Base-by-base conservation (phyloP, 1,284 basidiomycete genomes). In the Tilletia horrida region DNA sequence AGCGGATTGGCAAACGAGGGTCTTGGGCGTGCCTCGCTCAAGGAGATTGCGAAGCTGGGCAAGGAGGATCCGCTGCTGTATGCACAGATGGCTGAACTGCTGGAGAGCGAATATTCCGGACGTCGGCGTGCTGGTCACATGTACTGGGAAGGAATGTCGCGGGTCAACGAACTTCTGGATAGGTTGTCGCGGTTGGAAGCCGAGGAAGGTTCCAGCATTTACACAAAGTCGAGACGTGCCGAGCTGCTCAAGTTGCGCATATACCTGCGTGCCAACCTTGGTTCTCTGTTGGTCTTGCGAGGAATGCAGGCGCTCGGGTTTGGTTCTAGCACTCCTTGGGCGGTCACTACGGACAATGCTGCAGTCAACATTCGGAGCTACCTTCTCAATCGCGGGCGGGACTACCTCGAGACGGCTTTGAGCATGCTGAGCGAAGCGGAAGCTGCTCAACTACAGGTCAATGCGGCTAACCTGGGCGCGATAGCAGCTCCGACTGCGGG, bases 31-130 rank as follows among this genome's bases (percentile, higher is more conserved):
- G 29, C 31, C 8, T 59, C 55, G 8, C 55, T 59, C 29, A 59
- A 59, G 55, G 14, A 40, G 55, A 21, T 59, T 8, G 55, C 55
- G 18, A 25, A 21, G 25, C 25, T 59, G 14, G 55, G 55, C 18
- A 25, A 29, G 21, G 66, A 70, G 14, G 76, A 77, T 45, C 72
- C 71, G n/a, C 68, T 75, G 3, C 69, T 70, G 25, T 73, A 72
- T 57, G 73, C 75, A 62, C 73, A 78, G 67, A 67, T 76, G 21
- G 76, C 76, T 42, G 70, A 77, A 55, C 64, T 76, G 42, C 69
- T 73, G n/a, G 73, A 72, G 66, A 70, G 67, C 47, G 76, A 78
- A 61, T 70, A 71, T 40, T 59, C 55, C 1, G 27, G 55, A 29
- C 27, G 55, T 35, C 55, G 55, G 27, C 27, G 55, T 13, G 55